A percentile compares a stretch with the other conserved stretches of the same genome.
These are phyloP conservation scores for Mucor sp. DNA, from an alignment of 371 early-diverging fungal genomes.

Conservation along the genomic window DNA sequence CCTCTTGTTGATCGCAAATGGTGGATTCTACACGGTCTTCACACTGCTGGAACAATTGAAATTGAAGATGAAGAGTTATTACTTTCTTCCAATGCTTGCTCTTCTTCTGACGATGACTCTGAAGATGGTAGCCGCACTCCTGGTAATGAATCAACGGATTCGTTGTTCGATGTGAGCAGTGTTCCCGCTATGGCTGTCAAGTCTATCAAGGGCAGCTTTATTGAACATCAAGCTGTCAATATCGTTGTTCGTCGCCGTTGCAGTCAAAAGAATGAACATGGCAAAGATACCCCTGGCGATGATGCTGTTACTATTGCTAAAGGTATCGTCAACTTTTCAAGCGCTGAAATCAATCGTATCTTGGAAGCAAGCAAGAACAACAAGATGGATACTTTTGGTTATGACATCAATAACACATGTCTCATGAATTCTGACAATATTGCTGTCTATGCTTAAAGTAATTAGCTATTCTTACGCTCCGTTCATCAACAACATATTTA, in stretches of 20 bases:
- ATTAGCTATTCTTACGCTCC: not conserved
- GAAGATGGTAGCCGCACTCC: constrained; percentile 68
- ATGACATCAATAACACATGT: constrained; percentile 69
- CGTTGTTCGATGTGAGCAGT: constrained; percentile 10
- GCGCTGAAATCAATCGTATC: constrained; percentile 80
- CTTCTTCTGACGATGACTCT: constrained; percentile 77
- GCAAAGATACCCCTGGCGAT: constrained; percentile 20
- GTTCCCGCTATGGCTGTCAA: constrained; percentile 92
- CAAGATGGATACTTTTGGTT: not conserved
- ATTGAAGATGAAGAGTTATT: constrained; percentile 28
- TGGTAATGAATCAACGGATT: constrained; percentile 28
- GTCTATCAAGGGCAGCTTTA: constrained; percentile 81
- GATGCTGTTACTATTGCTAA: constrained; percentile 76
- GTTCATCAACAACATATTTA: not conserved
- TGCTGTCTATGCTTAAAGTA: constrained; percentile 54
- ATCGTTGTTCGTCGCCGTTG: constrained; percentile 42
- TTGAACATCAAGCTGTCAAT: constrained; percentile 81
- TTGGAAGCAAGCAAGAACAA: not conserved
- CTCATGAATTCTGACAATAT: constrained; percentile 88
- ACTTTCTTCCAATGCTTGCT: not conserved
- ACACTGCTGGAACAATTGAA: constrained; percentile 78
- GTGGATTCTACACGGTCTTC: constrained; percentile 93
- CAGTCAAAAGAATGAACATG: constrained; percentile 17
- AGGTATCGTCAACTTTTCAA: constrained; percentile 89
- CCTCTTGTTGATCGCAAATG: constrained; percentile 87